phyloP scores from a whole-genome alignment of 805 yeast genomes.

The Nakazawaea wickerhamii region DNA sequence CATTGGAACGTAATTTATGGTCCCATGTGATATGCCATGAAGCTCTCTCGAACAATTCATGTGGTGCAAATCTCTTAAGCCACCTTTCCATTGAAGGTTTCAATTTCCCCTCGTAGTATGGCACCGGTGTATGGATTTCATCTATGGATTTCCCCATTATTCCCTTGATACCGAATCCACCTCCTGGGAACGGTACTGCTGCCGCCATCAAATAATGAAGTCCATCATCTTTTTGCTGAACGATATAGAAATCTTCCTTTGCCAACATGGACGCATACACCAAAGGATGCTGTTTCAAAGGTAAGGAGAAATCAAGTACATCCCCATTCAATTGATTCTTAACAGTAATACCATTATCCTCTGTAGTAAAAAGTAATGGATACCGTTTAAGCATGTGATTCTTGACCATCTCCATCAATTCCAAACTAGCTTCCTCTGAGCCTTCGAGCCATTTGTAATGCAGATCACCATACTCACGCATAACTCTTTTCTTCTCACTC shows the following conservation, averaged over 20 bases:
- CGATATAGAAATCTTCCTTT: constrained; percentile 69
- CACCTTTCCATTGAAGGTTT: constrained; percentile 68
- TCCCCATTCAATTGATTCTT: constrained; percentile 60
- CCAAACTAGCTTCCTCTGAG: constrained; percentile 52
- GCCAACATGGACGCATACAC: constrained; percentile 60
- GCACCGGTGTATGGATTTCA: constrained; percentile 60
- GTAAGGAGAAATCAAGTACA: constrained; percentile 50
- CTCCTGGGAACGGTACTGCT: constrained; percentile 77
- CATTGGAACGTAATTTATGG: constrained; percentile 49
- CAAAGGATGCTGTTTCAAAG: constrained; percentile 60
- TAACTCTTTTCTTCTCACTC: constrained; percentile 54
- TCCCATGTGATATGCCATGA: constrained; percentile 76
- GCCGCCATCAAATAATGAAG: constrained; percentile 63
- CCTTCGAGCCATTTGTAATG: constrained; percentile 65
- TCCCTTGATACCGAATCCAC: constrained; percentile 55
- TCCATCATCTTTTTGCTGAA: constrained; percentile 48
- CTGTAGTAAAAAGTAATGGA: constrained; percentile 52
- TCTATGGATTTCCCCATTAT: constrained; percentile 62
- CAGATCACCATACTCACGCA: constrained; percentile 50
- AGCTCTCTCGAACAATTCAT: constrained; percentile 65
- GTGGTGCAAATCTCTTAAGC: constrained; percentile 55
- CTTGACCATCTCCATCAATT: constrained; percentile 57
- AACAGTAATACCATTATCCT: constrained; percentile 44
- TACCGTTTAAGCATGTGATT: constrained; percentile 56
- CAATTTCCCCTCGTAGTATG: constrained; percentile 60